phyloP scores from a whole-genome alignment of 1,284 basidiomycete genomes.

The Apiotrichum montevideense region DNA sequence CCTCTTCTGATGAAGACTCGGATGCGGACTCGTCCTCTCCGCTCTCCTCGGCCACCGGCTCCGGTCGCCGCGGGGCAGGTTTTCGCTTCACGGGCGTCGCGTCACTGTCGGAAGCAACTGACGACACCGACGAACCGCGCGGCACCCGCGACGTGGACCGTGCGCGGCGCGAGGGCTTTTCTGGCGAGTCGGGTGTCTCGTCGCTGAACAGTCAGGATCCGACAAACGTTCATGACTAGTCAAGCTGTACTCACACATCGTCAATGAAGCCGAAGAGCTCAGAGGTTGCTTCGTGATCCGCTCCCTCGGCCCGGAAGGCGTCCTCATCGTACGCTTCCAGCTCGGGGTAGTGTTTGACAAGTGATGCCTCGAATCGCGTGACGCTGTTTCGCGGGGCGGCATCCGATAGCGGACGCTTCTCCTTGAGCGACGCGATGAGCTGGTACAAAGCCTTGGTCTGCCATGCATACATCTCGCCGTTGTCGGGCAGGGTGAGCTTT shows the following conservation, averaged over 20 bases:
- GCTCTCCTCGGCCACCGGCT: constrained; percentile 12
- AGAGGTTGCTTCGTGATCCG: constrained; percentile 22
- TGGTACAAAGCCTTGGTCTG: constrained; percentile 60
- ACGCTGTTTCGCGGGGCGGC: constrained; percentile 64
- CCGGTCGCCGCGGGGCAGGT: not conserved
- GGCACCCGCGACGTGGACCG: constrained; percentile 6
- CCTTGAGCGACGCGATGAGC: constrained; percentile 56
- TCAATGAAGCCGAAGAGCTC: constrained; percentile 42
- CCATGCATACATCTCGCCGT: constrained; percentile 54
- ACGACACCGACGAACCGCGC: not conserved
- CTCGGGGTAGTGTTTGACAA: constrained; percentile 58
- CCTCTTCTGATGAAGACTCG: constrained; percentile 9
- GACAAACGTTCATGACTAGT: no score
- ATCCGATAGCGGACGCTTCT: constrained; percentile 71
- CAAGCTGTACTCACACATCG: constrained; percentile 36
- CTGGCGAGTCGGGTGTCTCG: constrained; percentile 7
- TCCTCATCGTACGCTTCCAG: constrained; percentile 64
- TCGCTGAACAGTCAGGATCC: not conserved
- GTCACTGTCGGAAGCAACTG: constrained; percentile 12
- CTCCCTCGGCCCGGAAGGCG: constrained; percentile 39
- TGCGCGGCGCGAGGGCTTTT: not conserved
- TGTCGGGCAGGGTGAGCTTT: constrained; percentile 67
- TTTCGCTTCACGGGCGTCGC: constrained; percentile 7
- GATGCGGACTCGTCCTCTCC: constrained; percentile 9
- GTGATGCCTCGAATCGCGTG: constrained; percentile 57